phyloP scores from a whole-genome alignment of 805 yeast genomes.

The Candida suzukii region DNA sequence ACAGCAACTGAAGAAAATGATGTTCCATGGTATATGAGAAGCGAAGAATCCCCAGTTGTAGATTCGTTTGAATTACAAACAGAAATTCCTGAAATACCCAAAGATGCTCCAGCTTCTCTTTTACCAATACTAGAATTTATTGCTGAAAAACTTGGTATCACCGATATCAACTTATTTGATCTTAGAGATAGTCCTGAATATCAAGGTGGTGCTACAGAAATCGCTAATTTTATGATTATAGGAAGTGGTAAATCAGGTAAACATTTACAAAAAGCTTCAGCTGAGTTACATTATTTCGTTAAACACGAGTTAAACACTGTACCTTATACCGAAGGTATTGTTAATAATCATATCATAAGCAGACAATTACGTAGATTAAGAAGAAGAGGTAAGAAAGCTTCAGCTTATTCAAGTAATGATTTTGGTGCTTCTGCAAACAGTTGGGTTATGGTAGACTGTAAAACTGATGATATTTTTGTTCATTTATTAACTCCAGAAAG shows the following conservation, averaged over 20 bases:
- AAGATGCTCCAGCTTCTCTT: constrained; percentile 47
- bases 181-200: constrained; percentile 30
- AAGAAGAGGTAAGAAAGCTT: constrained; percentile 47
- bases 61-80: constrained; percentile 15
- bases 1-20: not conserved
- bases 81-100: constrained; percentile 54
- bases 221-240: constrained; percentile 49
- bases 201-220: constrained; percentile 25
- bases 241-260: constrained; percentile 71
- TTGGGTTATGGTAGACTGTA: constrained; percentile 79
- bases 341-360: constrained; percentile 48
- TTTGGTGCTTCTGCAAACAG: constrained; percentile 56
- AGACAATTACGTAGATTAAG: constrained; percentile 44
- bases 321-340: constrained; percentile 66
- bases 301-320: constrained; percentile 42
- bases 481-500: constrained; percentile 71
- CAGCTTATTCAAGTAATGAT: constrained; percentile 45
- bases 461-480: constrained; percentile 53
- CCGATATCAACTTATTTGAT: constrained; percentile 59
- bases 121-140: constrained; percentile 37
- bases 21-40: constrained; percentile 28
- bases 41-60: constrained; percentile 21
- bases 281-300: constrained; percentile 46
- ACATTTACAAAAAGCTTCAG: constrained; percentile 68
- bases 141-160: constrained; percentile 57